Evolutionary conservation across 2,329 filamentous ascomycete genomes (phyloP), one percentile per base, ranked within the genome.

Genomic region (Clarireedia monteithiana): DNA sequence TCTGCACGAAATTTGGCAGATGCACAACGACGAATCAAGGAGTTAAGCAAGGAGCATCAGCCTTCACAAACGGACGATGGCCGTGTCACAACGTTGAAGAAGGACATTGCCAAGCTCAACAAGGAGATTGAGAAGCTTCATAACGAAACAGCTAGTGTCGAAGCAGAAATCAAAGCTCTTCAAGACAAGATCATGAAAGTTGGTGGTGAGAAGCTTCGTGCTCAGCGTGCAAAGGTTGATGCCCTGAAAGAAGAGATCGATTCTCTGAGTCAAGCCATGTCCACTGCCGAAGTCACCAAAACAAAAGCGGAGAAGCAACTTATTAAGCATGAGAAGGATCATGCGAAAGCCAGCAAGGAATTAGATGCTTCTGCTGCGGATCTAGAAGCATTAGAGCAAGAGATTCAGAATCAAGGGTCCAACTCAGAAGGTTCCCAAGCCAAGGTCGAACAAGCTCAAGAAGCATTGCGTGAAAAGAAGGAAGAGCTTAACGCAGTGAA

Each of bases 161-260:
- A 99, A 69, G 85, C 86, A 26, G 94, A 97, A 71, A 97, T 99
- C 72, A 92, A 95, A 73, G 80, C 80, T 20, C 77, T 99, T 1
- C 92, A 99, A 69, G 86, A 94, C 78, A 95, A 91, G 77, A 99
- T 99, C 67, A 97, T 99, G 94, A 87, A 96, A 71, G 86, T 96
- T 60, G 94, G 94, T 67, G 94, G 94, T 72, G 91, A 97, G 66
- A 91, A 89, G 72, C 83, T 99, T 17, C 86, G 94, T 55, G 82
- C 86, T 17, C 92, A 99, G 69, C 91, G 94, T 64, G 85, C 89
- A 59, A 95, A 88, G 75, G 91, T 99, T 36, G 92, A 97, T 68
- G 81, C 85, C 6, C 76, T 95, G 61, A 96, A 95, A 69, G 88
- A 91, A 65, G 86, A 95, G 68, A 91, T 97, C 55, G 77, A 86